Conservation (phyloP, 1,284 basidiomycete species). For the Boletus semigastroideus region DNA sequence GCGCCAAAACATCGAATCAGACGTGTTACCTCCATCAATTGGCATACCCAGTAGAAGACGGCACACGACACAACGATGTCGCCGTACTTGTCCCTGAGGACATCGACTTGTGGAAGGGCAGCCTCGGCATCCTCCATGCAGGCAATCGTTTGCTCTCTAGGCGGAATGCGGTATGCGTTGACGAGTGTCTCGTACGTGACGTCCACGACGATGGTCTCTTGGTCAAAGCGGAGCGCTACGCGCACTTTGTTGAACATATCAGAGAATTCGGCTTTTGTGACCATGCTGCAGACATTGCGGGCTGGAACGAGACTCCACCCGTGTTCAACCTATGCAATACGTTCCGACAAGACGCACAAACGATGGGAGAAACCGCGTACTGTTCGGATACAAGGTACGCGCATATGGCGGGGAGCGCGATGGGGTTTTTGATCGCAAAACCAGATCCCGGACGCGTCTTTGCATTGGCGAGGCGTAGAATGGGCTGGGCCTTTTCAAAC, state of each 20-base stretch:
- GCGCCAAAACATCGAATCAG: not conserved
- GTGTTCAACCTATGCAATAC: slow-evolving; percentile 23
- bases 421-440: slow-evolving; percentile 21
- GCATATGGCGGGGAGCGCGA: slow-evolving; percentile 28
- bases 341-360: not conserved
- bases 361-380: slow-evolving; percentile 14
- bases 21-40: slow-evolving; percentile 29
- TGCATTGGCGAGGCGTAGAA: not conserved
- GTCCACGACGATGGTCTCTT: not conserved
- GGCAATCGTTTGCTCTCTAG: slow-evolving; percentile 12
- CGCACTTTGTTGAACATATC: slow-evolving; percentile 21
- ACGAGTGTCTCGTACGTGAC: slow-evolving; percentile 26
- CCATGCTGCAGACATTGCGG: slow-evolving; percentile 28
- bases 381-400: slow-evolving; percentile 33
- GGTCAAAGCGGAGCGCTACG: slow-evolving; percentile 13
- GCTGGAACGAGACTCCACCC: slow-evolving; percentile 24
- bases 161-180: slow-evolving; percentile 9
- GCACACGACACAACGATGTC: slow-evolving; percentile 19
- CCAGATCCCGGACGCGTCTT: slow-evolving; percentile 30
- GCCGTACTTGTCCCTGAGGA: slow-evolving; percentile 22
- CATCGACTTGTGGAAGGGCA: slow-evolving; percentile 9
- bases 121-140: slow-evolving; percentile 32
- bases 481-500: slow-evolving; percentile 14
- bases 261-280: slow-evolving; percentile 20
- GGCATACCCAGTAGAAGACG: slow-evolving; percentile 34